Conservation (phyloP, 2,329 filamentous ascomycete species). For the Tolypocladium guangdongense region DNA sequence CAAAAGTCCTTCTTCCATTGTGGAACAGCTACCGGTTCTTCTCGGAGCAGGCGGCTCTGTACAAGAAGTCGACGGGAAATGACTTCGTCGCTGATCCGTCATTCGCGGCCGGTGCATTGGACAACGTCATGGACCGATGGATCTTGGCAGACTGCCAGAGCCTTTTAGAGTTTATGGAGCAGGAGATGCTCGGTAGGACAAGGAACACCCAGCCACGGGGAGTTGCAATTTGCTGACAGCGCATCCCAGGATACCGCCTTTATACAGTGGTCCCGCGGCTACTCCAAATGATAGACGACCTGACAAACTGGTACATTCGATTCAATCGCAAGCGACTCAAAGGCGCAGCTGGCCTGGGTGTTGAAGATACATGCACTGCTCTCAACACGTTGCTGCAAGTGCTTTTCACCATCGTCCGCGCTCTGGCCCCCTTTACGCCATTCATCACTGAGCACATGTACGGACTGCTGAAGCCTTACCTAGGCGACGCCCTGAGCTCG, state of each 20-base stretch:
- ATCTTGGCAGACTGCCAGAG: slow-evolving; percentile 88
- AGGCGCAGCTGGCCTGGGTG: slow-evolving; percentile 59
- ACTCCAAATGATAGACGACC: slow-evolving; percentile 77
- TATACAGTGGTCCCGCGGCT: slow-evolving; percentile 89
- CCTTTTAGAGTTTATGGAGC: slow-evolving; percentile 79
- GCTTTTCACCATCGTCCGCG: slow-evolving; percentile 76
- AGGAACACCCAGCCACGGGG: not conserved
- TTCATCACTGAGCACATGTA: slow-evolving; percentile 96
- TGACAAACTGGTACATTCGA: slow-evolving; percentile 95
- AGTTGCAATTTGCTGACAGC: too few species aligned
- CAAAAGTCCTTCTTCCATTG: slow-evolving; percentile 77
- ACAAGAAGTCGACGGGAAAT: slow-evolving; percentile 74
- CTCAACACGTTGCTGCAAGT: slow-evolving; percentile 92
- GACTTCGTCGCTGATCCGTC: slow-evolving; percentile 72
- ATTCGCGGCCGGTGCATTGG: slow-evolving; percentile 19
- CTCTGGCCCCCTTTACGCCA: slow-evolving; percentile 86
- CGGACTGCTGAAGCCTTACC: slow-evolving; percentile 5
- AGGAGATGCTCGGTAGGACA: slow-evolving; percentile 69
- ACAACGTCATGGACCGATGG: slow-evolving; percentile 92
- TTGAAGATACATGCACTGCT: slow-evolving; percentile 78
- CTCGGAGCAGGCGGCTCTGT: slow-evolving; percentile 70
- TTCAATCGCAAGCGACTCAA: slow-evolving; percentile 88
- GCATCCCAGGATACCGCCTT: slow-evolving; percentile 49
- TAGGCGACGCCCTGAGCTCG: slow-evolving; percentile 59
- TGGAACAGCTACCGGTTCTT: slow-evolving; percentile 99